Percentiles rank a stretch among this genome's conserved stretches.
Conservation (phyloP, 2,329 filamentous ascomycete species). For the Fonsecaea monophora region DNA sequence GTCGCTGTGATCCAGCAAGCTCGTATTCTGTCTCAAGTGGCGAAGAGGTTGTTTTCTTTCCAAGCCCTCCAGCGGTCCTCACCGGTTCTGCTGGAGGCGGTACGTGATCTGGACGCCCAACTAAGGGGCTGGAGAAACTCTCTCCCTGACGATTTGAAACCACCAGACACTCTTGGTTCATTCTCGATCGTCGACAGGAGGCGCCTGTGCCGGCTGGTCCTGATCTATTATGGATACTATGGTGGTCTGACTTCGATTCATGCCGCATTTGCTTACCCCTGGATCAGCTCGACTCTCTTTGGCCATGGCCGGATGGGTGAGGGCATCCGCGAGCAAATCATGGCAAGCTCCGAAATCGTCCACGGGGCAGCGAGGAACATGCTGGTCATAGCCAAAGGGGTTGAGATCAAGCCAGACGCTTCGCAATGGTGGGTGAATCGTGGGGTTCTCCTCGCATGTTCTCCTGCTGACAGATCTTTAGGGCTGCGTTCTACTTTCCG, state of each 20-base stretch:
- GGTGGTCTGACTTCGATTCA: slow-evolving; percentile 2
- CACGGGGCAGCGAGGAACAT: slow-evolving; percentile 17
- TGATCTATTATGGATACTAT: slow-evolving; percentile 11
- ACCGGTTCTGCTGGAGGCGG: not conserved
- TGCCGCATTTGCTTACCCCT: slow-evolving; percentile 13
- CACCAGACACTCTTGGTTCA: not conserved
- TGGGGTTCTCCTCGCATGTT: no score
- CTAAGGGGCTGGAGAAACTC: not conserved
- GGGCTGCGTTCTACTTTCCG: slow-evolving; percentile 24
- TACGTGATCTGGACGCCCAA: not conserved
- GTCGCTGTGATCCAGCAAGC: not conserved
- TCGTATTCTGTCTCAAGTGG: not conserved
- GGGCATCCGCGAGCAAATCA: slow-evolving; percentile 3
- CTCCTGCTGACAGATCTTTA: no score
- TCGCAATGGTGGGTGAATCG: no score
- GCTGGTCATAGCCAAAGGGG: not conserved
- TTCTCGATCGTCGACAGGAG: not conserved
- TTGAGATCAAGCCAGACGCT: no score
- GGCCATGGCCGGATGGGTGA: no score
- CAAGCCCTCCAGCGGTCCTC: not conserved
- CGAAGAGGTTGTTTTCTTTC: not conserved
- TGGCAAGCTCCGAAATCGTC: not conserved
- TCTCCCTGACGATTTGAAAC: not conserved
- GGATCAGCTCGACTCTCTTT: slow-evolving; percentile 1
- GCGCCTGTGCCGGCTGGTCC: not conserved